These are phyloP conservation scores for Bassia scoparia DNA, from an alignment of 148 eudicot genomes.

Conservation along the genomic window DNA sequence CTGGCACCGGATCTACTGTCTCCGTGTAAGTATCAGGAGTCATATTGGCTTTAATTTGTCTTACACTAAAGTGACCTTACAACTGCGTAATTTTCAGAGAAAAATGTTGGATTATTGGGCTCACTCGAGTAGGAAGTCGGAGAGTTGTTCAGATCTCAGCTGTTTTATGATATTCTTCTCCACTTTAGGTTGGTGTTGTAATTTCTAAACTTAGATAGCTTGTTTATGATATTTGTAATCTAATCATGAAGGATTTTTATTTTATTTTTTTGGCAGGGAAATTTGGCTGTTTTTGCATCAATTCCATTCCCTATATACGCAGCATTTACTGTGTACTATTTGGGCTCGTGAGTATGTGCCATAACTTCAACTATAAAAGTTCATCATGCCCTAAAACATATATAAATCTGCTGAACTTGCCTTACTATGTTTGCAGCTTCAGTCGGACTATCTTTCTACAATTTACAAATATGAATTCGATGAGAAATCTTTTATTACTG, in stretches of 20 bases:
- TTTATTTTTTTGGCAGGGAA: constrained; percentile 61
- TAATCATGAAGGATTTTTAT: background rate
- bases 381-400: background rate
- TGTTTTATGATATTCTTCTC: constrained; percentile 98
- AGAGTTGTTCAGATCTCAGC: constrained; percentile 98
- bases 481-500: constrained; percentile 95
- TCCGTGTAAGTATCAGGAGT: constrained; percentile 80
- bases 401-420: background rate
- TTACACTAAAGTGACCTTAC: background rate
- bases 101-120: constrained; percentile 92
- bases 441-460: constrained; percentile 96
- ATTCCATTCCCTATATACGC: constrained; percentile 92
- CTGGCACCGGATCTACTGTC: constrained; percentile 84
- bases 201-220: background rate
- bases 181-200: constrained; percentile 56
- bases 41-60: background rate
- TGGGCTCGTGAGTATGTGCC: constrained; percentile 78
- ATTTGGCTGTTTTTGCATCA: constrained; percentile 97
- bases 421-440: constrained; percentile 56
- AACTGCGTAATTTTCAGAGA: constrained; percentile 44
- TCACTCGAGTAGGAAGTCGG: constrained; percentile 97
- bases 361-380: background rate
- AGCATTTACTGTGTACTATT: constrained; percentile 84
- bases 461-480: constrained; percentile 97
- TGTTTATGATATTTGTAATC: background rate